A percentile compares a stretch with the other conserved stretches of the same genome.
These are phyloP conservation scores for Komagataella kurtzmanii DNA, from an alignment of 805 yeast species.

Conservation along the genomic window DNA sequence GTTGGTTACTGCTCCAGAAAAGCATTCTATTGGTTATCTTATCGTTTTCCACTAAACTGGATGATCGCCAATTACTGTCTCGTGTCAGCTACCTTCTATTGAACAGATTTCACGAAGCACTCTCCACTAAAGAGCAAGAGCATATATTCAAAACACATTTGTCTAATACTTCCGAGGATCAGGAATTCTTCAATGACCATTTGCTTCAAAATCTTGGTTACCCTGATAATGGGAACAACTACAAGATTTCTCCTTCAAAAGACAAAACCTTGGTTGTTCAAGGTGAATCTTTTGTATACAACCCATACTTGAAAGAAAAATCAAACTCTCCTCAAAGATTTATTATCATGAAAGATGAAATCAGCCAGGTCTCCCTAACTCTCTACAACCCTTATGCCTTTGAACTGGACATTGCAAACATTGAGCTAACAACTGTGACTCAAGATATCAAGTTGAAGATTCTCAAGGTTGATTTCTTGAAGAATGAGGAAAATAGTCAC, in stretches of 20 bases:
- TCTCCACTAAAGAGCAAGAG: slow-evolving; percentile 46
- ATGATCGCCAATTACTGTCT: slow-evolving; percentile 16
- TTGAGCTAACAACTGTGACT: slow-evolving; percentile 21
- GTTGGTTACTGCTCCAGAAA: slow-evolving; percentile 4
- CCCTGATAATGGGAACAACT: slow-evolving; percentile 3
- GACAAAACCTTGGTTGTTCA: not conserved
- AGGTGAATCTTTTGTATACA: slow-evolving; percentile 19
- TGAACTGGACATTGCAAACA: slow-evolving; percentile 44
- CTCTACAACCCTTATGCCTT: slow-evolving; percentile 75
- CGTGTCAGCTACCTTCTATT: slow-evolving; percentile 33
- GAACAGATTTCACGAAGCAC: slow-evolving; percentile 37
- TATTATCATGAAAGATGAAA: slow-evolving; percentile 47
- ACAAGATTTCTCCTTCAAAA: not conserved
- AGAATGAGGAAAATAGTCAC: not conserved
- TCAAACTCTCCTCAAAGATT: slow-evolving; percentile 9
- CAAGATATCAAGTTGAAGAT: slow-evolving; percentile 14
- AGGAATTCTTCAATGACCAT: slow-evolving; percentile 63
- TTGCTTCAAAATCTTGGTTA: slow-evolving; percentile 19
- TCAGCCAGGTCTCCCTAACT: slow-evolving; percentile 37
- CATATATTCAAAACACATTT: slow-evolving; percentile 21
- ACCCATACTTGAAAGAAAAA: slow-evolving; percentile 26
- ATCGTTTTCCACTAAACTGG: slow-evolving; percentile 35
- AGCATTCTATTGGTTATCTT: slow-evolving; percentile 22
- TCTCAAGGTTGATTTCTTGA: slow-evolving; percentile 3
- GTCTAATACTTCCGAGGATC: slow-evolving; percentile 9